Evolutionary conservation across 768 basidiomycete genomes (phyloP).

Genomic region (Tricholoma flavovirens): DNA sequence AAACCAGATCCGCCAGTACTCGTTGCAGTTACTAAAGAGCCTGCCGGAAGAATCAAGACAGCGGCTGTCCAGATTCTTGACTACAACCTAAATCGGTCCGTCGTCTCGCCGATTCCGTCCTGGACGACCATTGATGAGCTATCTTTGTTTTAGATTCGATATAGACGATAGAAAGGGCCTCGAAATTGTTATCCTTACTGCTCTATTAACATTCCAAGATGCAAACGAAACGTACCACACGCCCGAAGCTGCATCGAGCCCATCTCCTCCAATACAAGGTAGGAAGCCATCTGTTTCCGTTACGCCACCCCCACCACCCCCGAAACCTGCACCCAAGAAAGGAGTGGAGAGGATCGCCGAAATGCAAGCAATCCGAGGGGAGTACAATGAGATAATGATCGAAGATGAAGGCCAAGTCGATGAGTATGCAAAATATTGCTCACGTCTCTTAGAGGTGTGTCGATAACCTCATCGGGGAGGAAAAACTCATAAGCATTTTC

Average conservation of each 20-base stretch:
- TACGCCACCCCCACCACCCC: conserved; percentile 35
- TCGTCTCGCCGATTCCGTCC: background rate
- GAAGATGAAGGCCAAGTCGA: conserved; percentile 55
- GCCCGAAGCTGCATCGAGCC: conserved; percentile 6
- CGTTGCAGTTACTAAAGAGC: conserved; percentile 76
- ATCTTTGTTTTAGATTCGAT: conserved; percentile 54
- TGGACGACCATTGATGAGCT: background rate
- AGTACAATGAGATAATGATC: conserved; percentile 71
- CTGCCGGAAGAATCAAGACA: conserved; percentile 58
- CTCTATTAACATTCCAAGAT: conserved; percentile 76
- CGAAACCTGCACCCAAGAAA: conserved; percentile 57
- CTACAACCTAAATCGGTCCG: conserved; percentile 76
- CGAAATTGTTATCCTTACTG: conserved; percentile 74
- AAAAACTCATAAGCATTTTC: background rate
- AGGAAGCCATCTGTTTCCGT: background rate
- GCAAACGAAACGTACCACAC: conserved; percentile 50
- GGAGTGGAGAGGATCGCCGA: conserved; percentile 69
- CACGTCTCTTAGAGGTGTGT: conserved; percentile 54
- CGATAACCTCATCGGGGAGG: background rate
- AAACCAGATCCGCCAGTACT: conserved; percentile 87
- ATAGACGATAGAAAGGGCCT: conserved; percentile 81
- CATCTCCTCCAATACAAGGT: background rate
- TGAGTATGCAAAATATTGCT: conserved; percentile 69
- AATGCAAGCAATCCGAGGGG: conserved; percentile 58
- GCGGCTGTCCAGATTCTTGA: conserved; percentile 72